A percentile compares a stretch with the other conserved stretches of the same genome.
Evolutionary conservation across 306 rosid species (phyloP).

Genomic region (Sicyos edulis): DNA sequence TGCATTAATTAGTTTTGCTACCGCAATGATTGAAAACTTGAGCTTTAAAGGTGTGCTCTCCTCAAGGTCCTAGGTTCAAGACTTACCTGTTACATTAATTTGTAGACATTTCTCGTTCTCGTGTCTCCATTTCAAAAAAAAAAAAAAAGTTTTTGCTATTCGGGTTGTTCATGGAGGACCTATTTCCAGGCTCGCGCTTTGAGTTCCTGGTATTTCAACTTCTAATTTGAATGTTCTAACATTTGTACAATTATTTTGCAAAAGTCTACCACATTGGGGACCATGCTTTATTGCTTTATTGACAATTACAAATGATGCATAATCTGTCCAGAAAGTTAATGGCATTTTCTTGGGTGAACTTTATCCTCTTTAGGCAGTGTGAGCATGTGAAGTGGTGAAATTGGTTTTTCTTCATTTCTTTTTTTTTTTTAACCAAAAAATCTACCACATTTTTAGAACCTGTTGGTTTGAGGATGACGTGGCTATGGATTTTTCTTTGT

Average conservation of each 20-base stretch:
- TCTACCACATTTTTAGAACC: background rate
- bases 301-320: background rate
- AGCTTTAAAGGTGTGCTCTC: no score
- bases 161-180: background rate
- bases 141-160: background rate
- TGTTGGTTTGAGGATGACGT: conserved; percentile 17
- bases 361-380: background rate
- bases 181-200: background rate
- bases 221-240: background rate
- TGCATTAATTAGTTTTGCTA: background rate
- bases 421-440: background rate
- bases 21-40: no score
- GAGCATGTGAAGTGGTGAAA: conserved; percentile 9
- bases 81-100: no score
- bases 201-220: background rate
- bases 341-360: conserved; percentile 3
- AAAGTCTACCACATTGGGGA: background rate
- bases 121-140: no score
- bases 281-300: background rate
- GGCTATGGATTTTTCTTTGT: background rate
- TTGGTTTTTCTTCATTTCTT: background rate
- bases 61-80: no score
- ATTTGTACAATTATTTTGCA: background rate
- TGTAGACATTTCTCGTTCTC: no score
- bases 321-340: conserved; percentile 3